Conservation (phyloP, 202 grass and related monocot species). For the Carex arenaria region DNA sequence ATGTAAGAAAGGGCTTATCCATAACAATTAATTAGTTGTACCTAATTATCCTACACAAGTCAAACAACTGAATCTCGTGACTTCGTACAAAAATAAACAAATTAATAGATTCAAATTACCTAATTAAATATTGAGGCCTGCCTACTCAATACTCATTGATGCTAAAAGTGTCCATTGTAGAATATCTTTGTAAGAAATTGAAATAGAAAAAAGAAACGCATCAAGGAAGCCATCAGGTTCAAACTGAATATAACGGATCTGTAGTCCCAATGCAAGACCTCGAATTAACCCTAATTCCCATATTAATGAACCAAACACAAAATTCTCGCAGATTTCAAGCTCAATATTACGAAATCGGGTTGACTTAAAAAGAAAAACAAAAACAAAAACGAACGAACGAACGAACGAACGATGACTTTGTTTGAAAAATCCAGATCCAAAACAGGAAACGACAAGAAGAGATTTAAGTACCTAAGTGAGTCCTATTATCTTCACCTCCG, state of each 20-base stretch:
- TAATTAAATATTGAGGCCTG: background rate
- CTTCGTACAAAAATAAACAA: background rate
- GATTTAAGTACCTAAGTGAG: background rate
- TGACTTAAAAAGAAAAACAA: background rate
- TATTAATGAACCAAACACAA: background rate
- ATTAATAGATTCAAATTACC: constrained; percentile 1
- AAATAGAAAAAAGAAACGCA: background rate
- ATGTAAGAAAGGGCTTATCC: constrained; percentile 9
- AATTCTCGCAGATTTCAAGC: constrained; percentile 5
- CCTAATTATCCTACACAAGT: constrained; percentile 6
- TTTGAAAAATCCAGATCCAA: constrained; percentile 16
- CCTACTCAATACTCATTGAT: background rate
- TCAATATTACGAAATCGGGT: background rate
- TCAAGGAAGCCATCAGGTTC: background rate
- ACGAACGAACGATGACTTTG: too few relatives aligned
- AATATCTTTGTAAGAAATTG: background rate
- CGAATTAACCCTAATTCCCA: background rate
- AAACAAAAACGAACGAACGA: background rate
- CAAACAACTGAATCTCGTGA: constrained; percentile 10
- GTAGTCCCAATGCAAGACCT: background rate
- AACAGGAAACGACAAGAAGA: background rate
- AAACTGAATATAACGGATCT: constrained; percentile 13
- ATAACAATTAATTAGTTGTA: constrained; percentile 11
- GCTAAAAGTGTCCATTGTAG: background rate
- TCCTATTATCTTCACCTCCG: background rate